Base-by-base conservation (phyloP, 805 yeast genomes). In the Blastobotrys chiropterorum region DNA sequence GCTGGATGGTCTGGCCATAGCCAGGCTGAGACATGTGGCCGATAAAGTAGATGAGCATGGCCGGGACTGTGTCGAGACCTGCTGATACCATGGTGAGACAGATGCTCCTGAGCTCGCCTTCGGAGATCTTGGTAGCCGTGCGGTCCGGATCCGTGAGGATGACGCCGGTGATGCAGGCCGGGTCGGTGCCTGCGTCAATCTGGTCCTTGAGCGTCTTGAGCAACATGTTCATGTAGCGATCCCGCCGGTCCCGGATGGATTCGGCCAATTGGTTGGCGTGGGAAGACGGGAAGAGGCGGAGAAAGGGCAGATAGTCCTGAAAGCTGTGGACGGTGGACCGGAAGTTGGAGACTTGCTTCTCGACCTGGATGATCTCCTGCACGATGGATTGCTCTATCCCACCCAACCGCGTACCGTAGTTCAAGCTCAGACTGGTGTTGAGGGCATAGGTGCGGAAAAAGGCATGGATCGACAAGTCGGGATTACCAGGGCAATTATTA, bases 11-110 rank as follows among this genome's bases (percentile, higher is more conserved):
- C 46, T 63, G 65, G n/a, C 67, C 67, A 14, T 52, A 56, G 1
- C 73, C 72, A 5, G 34, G 34, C 38, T 57, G 62, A 4, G 83
- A 74, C 42, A 85, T 67, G 40, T 81, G 85, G 16, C 47, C 51
- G 17, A 48, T 43, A 14, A 44, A 44, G 30, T 45, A 43, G 34
- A 22, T 19, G 26, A 43, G 17, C 4, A 40, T 38, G 31, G 84
- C 70, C 0, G 89, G 83, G 0, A 83, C 78, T 56, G 86, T 85
- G 62, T 85, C 92, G 20, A 85, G 67, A 0, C 94, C 94, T 6
- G 90, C 94, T 58, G 89, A 82, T 0, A 85, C 83, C 84, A 85
- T 80, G 0, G 90, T 82, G 41, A 85, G 68, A 61, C 90, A 85
- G 3, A 83, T 73, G 44, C 86, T 79, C 44, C 72, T 71, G 47